These are phyloP conservation scores for Dactylella cylindrospora DNA, from an alignment of 2,329 filamentous ascomycete species.

Conservation along the genomic window DNA sequence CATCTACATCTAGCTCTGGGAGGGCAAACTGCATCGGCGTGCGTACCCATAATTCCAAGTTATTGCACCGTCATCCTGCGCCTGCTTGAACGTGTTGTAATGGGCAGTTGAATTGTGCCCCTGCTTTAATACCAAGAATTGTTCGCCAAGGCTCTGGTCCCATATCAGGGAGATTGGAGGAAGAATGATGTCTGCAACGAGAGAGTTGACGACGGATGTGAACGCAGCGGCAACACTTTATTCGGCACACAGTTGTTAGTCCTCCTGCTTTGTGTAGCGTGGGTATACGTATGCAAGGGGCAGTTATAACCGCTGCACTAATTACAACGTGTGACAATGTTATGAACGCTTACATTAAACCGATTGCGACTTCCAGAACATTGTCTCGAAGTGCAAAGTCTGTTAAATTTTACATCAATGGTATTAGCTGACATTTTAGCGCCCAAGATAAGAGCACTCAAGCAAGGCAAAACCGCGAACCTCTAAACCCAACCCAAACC, in stretches of 20 bases:
- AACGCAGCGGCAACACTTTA: conserved; percentile 69
- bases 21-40: neutral
- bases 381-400: conserved; percentile 75
- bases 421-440: neutral
- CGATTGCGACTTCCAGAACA: conserved; percentile 73
- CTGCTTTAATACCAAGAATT: conserved; percentile 66
- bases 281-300: no score
- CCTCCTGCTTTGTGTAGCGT: no score
- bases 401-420: conserved; percentile 65
- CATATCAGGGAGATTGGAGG: conserved; percentile 69
- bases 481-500: conserved; percentile 33
- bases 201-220: conserved; percentile 69
- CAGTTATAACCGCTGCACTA: neutral
- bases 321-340: neutral
- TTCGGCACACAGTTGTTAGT: no score
- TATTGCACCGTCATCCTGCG: conserved; percentile 69
- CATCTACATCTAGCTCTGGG: neutral
- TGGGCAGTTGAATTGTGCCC: conserved; percentile 60
- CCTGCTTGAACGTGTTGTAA: conserved; percentile 71
- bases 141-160: conserved; percentile 71
- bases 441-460: no score
- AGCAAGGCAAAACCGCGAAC: no score
- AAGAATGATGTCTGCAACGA: conserved; percentile 70
- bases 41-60: conserved; percentile 69
- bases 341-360: conserved; percentile 63